Evolutionary conservation across 73 alveolate genomes (phyloP).

Genomic region (Effrenium voratum): DNA sequence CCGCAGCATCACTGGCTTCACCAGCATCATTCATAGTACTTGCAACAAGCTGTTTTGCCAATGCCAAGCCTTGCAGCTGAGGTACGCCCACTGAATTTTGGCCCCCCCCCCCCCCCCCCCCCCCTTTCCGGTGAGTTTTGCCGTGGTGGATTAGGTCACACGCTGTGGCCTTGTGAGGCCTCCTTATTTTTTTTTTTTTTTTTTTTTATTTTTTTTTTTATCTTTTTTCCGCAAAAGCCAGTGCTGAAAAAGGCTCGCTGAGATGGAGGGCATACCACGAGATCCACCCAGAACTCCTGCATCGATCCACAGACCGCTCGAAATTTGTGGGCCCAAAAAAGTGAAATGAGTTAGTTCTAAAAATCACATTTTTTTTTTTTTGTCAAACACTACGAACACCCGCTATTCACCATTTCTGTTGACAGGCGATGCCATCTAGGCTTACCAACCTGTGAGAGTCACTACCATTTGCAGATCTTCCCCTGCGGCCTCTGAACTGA

Average conservation of each 20-base stretch:
- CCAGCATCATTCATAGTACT: background rate
- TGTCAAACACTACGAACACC: background rate
- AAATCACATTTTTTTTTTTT: background rate
- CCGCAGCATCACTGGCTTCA: background rate
- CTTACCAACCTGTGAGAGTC: background rate
- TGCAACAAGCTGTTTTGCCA: background rate
- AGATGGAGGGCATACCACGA: conserved; percentile 31
- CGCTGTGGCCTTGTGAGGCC: too few species aligned
- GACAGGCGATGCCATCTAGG: background rate
- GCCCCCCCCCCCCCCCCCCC: too few species aligned
- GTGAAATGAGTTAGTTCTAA: background rate
- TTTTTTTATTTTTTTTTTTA: too few species aligned
- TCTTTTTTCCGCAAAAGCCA: too few species aligned
- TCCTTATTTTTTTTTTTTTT: too few species aligned
- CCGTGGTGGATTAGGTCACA: background rate
- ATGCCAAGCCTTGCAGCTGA: background rate
- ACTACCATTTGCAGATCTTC: background rate
- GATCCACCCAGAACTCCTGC: conserved; percentile 44
- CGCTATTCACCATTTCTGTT: too few species aligned
- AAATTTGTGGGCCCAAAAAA: background rate
- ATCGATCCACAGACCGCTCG: conserved; percentile 15
- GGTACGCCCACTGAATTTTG: background rate
- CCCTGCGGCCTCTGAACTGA: background rate
- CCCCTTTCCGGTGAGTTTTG: background rate
- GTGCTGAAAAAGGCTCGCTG: conserved; percentile 1